Evolutionary conservation across 305 asterid genomes (phyloP), one percentile per base, ranked within the genome.

Genomic region (Fraxinus sp.): DNA sequence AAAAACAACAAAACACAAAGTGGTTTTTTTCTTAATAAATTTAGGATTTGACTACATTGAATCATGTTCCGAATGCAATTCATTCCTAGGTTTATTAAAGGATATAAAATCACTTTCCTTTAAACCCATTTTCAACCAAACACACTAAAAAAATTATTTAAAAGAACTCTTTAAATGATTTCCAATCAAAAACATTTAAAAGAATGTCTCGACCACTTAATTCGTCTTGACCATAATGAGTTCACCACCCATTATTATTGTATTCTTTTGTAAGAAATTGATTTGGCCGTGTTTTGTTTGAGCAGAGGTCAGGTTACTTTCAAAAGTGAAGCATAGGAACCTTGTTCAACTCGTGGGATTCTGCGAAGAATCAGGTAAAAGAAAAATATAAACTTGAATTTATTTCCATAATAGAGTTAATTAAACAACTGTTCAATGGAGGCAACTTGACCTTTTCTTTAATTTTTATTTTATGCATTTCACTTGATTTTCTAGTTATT

Each of bases 301-400:
- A 46, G 68, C 90, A 92, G 97, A 94, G 87, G 94, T 91, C 59
- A 87, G 89, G 79, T 87, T 94, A 89, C 83, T 94, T 22, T 91
- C 98, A 18, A 89, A 87, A 86, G 97, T 94, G 87, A 90, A 89
- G 87, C 97, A 94, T 72, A 26, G 82, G 33, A 94, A 94, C 86
- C 95, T 91, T 18, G 94, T 94, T 37, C 82, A 89, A 18, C 89
- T 94, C 33, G 92, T 90, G 71, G 97, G 97, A 6, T 94, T 90
- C 88, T 92, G 96, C 73, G 91, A 92, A 85, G 88, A 84, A 90
- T 77, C 88, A 13, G 97, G 94, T 89, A 86, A 24, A 24, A 62
- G 43, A 3, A 33, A 66, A 9, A 22, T 71, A 18, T 62, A 77
- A 32, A 79, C 41, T 2, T 11, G 8, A 75, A 10, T 55, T 75